A percentile compares a stretch with the other conserved stretches of the same genome.
Conservation (phyloP, 805 yeast genomes). For the Kazachstania taianensis region DNA sequence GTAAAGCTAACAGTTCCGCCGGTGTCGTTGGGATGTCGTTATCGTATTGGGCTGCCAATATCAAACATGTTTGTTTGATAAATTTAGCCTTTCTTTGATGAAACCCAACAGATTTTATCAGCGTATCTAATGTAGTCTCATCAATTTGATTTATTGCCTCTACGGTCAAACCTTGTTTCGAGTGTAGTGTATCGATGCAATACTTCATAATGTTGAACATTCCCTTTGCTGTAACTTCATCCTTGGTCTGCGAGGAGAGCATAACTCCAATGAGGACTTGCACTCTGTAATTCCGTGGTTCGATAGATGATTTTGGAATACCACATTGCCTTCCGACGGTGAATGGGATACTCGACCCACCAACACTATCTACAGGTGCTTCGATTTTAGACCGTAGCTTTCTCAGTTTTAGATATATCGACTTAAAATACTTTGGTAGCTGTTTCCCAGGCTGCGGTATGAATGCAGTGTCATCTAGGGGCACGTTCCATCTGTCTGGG, state of each 20-base stretch:
- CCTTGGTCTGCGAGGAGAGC: conserved; percentile 89
- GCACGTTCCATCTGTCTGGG: conserved; percentile 15
- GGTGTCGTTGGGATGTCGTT: conserved; percentile 69
- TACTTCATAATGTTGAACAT: conserved; percentile 49
- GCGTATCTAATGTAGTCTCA: conserved; percentile 48
- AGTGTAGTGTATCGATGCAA: conserved; percentile 32
- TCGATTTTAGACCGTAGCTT: conserved; percentile 52
- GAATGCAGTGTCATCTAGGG: conserved; percentile 11
- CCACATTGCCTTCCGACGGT: conserved; percentile 27
- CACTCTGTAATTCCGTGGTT: conserved; percentile 41
- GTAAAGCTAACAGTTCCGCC: conserved; percentile 54
- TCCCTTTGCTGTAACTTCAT: conserved; percentile 70
- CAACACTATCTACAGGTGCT: conserved; percentile 88
- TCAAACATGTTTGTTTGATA: conserved; percentile 49
- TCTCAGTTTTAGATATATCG: conserved; percentile 46
- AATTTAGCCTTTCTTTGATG: conserved; percentile 70
- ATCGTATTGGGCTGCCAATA: conserved; percentile 39
- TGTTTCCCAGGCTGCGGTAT: conserved; percentile 5
- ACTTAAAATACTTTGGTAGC: conserved; percentile 41
- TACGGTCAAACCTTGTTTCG: conserved; percentile 43
- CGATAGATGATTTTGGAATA: conserved; percentile 16
- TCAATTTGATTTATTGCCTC: conserved; percentile 42
- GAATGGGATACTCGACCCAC: conserved; percentile 56
- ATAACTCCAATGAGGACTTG: conserved; percentile 72
- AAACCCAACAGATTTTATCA: conserved; percentile 79